Evolutionary conservation across 2,329 filamentous ascomycete genomes (phyloP).

Genomic region (Alternaria tenuissima): DNA sequence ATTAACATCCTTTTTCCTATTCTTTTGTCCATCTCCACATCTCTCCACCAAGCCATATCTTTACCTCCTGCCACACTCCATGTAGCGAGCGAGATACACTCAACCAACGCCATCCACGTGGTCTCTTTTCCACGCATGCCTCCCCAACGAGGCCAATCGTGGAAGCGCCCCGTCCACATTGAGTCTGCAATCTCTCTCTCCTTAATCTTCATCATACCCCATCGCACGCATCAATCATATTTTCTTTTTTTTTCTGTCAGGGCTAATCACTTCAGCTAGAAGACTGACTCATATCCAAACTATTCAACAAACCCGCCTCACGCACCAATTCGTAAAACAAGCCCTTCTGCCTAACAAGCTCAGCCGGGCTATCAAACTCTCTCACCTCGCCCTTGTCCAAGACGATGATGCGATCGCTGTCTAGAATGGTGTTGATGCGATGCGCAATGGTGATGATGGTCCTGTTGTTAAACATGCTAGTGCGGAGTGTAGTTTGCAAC

Average conservation of each 20-base stretch:
- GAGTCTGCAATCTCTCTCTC: not conserved
- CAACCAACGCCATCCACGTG: not conserved
- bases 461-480: slow-evolving; percentile 79
- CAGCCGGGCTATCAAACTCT: slow-evolving; percentile 88
- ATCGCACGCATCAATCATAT: not conserved
- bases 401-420: slow-evolving; percentile 88
- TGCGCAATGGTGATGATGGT: slow-evolving; percentile 99
- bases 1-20: not conserved
- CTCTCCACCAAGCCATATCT: too few species aligned
- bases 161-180: not conserved
- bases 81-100: not conserved
- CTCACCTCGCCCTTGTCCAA: slow-evolving; percentile 88
- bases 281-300: slow-evolving; percentile 19
- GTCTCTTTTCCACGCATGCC: not conserved
- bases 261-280: not conserved
- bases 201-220: accelerated
- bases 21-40: not conserved
- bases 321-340: slow-evolving; percentile 90
- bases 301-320: slow-evolving; percentile 77
- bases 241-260: too few species aligned
- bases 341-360: slow-evolving; percentile 77
- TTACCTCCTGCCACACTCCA: not conserved
- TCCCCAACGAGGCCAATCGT: not conserved
- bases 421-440: slow-evolving; percentile 95
- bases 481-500: slow-evolving; percentile 69